Evolutionary conservation across 2,329 filamentous ascomycete genomes (phyloP), one percentile per base, ranked within the genome.

Genomic region (Claviceps sorghi): DNA sequence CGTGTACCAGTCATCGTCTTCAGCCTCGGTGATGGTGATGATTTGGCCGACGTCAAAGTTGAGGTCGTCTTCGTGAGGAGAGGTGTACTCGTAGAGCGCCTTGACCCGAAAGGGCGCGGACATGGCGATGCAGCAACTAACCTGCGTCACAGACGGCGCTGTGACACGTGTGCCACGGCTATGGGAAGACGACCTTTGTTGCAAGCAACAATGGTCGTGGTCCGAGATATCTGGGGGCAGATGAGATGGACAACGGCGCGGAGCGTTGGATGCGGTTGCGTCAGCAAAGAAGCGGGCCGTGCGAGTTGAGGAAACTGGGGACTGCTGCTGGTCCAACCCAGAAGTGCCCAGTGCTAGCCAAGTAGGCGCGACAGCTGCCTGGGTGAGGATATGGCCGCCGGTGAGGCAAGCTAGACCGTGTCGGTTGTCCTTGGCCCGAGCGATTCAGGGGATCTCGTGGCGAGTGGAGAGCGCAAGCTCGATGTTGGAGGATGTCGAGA

Each of bases 51-150:
- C 73, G 54, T 77, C 69, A 67, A 98, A 98, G 65, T 80, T 86
- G 60, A 98, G 83, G 71, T 98, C 93, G 70, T 98, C 93, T 61
- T 95, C 89, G 68, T 98, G 91, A 56, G 80, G 79, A 59, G 93
- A 97, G 65, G 78, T 75, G 74, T 98, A 98, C 67, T 97, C 91
- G 74, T 86, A 98, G 65, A 97, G 72, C 60, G 93, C 88, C 77
- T 90, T 95, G 74, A 98, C 93, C 72, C 88, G 94, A 77, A 95
- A 96, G 55, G 83, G 82, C 61, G 76, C 75, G 67, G 83, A 74
- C 85, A 90, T 90, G 66, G 69, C 77, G 72, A 56, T 55, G 59
- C 50, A 43, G 30, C 49, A 50, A 44, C 29, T 43, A 44, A 30
- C 34, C 42, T 32, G 50, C 50, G 53, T 52, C 50, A 54, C 50